Evolutionary conservation across 2,329 filamentous ascomycete genomes (phyloP), one percentile per base, ranked within the genome.

Genomic region (Hymenotorrendiella dingleyae): DNA sequence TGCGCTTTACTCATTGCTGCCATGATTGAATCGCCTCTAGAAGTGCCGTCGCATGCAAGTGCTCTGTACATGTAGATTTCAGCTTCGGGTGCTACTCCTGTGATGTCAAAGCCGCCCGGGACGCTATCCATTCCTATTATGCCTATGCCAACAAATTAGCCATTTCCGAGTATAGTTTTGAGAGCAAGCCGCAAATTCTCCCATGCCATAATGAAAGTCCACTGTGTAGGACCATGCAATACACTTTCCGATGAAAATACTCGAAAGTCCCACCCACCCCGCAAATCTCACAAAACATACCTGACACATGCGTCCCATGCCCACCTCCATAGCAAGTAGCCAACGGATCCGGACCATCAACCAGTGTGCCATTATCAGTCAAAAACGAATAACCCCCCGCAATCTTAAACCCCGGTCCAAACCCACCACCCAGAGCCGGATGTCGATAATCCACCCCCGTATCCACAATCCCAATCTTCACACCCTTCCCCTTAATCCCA

Each of bases 391-490:
- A 66, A 14, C 80, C 80, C 45, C 70, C 73, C 3, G 68, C 66
- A 14, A 84, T 74, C 29, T 81, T 64, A 51, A 72, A 82, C 10
- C 70, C 75, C 1, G 66, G 54, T 2, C 80, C 80, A 55, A 82
- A 82, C 54, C 79, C 79, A 35, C 77, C 78, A 26, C 80, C 80
- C 0, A 84, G 70, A 21, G 76, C 75, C 2, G 78, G 74, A 53
- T 84, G 79, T 1, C 64, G 69, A 55, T 82, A 83, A 56, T 84
- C 80, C 36, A 80, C 59, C 9, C 66, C 67, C 16, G 59, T 63
- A 39, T 55, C 52, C 19, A 52, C 29, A 22, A 72, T 56, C 4
- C 60, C 69, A 14, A 74, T 60, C 17, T 62, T 64, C 22, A 70
- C 54, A 1, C 70, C 69, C 29, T 67, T 63, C 16, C 71, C 71